Evolutionary conservation across 345 rosid species (phyloP), one percentile per base, ranked within the genome.

Genomic region (Syzygium aqueum): DNA sequence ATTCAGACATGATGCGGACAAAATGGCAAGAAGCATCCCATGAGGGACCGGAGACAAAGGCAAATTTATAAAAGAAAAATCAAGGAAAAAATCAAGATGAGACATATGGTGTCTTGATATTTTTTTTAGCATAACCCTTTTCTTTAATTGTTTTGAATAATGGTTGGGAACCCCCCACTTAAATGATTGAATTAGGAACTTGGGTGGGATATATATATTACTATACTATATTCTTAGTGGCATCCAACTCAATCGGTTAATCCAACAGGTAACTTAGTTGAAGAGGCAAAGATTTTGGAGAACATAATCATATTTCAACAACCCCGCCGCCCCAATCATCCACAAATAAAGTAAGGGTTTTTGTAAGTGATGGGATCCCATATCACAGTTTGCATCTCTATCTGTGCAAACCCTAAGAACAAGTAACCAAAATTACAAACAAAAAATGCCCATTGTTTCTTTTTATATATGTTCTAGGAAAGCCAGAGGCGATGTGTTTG

Each of bases 281-380:
- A 77, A 77, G 65, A 53, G 61, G 53, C 63, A 86, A 86, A 77
- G 30, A 11, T 21, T 86, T 84, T 40, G 7, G 19, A 54, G 33
- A 82, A 49, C 5, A 43, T 17, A 33, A 82, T 46, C 12, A 50
- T n/a, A 28, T 59, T 49, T 53, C 80, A 87, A 83, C 78, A 16
- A 57, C 78, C 46, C 80, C n/a, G 3, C 3, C 17, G 10, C 13
- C 9, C 15, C 12, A 25, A 11, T n/a, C 50, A 28, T 40, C 23
- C 51, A 49, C 33, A 56, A 30, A 33, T 51, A 27, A 85, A 37
- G 14, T 14, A 86, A 84, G 11, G 46, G 54, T 28, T 21, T 15
- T 50, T 22, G 25, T 9, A 53, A 73, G 43, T 63, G 13, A 84
- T 85, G 91, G 88, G 87, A 92, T 87, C 89, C 90, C 85, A 86